phyloP scores from a whole-genome alignment of 169 alveolate species.

The Plasmodium inui region DNA sequence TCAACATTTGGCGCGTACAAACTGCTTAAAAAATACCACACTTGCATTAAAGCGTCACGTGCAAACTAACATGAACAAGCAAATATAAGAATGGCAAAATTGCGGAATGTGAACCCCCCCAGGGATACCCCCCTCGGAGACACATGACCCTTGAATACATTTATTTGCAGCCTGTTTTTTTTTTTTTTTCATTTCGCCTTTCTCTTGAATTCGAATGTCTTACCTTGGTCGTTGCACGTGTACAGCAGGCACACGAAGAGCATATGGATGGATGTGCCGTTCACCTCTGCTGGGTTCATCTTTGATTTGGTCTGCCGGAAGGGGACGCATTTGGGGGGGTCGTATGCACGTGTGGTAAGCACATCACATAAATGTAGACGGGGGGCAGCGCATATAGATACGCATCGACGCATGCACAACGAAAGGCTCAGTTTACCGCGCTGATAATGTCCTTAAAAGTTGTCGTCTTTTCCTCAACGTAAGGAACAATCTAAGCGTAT shows the following conservation, averaged over 20 bases:
- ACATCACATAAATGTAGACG: not conserved
- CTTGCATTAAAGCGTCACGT: not conserved
- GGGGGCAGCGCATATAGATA: not conserved
- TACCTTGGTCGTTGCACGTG: slow-evolving; percentile 75
- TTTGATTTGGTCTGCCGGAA: slow-evolving; percentile 27
- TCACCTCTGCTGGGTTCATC: slow-evolving; percentile 46
- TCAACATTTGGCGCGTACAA: not conserved
- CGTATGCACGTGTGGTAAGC: not conserved
- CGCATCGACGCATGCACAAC: not conserved
- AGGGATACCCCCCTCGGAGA: not conserved
- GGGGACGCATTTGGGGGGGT: not conserved
- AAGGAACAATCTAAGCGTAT: slow-evolving; percentile 33
- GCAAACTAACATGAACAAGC: not conserved
- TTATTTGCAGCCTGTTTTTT: not conserved
- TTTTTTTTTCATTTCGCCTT: not conserved
- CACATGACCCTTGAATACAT: not conserved
- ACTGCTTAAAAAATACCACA: not conserved
- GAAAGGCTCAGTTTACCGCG: not conserved
- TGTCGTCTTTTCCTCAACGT: slow-evolving; percentile 56
- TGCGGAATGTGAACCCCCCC: not conserved
- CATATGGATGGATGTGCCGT: slow-evolving; percentile 61
- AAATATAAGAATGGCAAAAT: not conserved
- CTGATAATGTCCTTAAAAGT: slow-evolving; percentile 43
- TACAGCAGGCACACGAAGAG: slow-evolving; percentile 61
- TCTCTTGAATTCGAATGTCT: not conserved